A percentile compares a stretch with the other conserved stretches of the same genome.
Conservation (phyloP, 2,329 filamentous ascomycete genomes). For the Phialemoniopsis sp. region DNA sequence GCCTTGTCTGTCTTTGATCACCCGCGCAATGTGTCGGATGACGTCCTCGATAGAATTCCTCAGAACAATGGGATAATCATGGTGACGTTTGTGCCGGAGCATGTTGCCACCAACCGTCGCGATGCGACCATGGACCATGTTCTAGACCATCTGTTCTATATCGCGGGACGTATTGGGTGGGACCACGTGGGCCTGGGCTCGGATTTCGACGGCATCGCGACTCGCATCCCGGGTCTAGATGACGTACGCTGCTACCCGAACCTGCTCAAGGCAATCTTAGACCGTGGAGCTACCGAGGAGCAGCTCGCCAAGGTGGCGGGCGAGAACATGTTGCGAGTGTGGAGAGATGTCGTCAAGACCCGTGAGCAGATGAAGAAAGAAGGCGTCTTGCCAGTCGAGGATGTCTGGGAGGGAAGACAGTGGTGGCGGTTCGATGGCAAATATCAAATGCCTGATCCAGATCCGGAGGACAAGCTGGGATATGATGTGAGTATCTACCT, state of each 20-base stretch:
- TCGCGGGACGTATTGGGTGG: constrained; percentile 23
- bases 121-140: constrained; percentile 21
- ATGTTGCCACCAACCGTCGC: constrained; percentile 7
- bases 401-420: constrained; percentile 23
- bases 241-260: constrained; percentile 22
- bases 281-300: constrained; percentile 30
- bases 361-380: constrained; percentile 21
- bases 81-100: constrained; percentile 27
- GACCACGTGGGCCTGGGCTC: constrained; percentile 31
- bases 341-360: constrained; percentile 16
- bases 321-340: constrained; percentile 30
- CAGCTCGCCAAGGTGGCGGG: constrained; percentile 28
- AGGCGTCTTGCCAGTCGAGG: constrained; percentile 24
- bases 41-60: constrained; percentile 24
- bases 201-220: constrained; percentile 27
- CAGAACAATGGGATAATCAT: constrained; percentile 33
- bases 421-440: constrained; percentile 26
- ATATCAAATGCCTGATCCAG: constrained; percentile 25
- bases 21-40: constrained; percentile 33
- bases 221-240: constrained; percentile 15
- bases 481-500: too few relatives aligned
- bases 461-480: constrained; percentile 23
- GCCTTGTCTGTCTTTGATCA: constrained; percentile 13
- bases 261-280: constrained; percentile 25
- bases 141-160: constrained; percentile 23